phyloP scores from a whole-genome alignment of 2,329 filamentous ascomycete species.

The Phyllosticta capitalensis region DNA sequence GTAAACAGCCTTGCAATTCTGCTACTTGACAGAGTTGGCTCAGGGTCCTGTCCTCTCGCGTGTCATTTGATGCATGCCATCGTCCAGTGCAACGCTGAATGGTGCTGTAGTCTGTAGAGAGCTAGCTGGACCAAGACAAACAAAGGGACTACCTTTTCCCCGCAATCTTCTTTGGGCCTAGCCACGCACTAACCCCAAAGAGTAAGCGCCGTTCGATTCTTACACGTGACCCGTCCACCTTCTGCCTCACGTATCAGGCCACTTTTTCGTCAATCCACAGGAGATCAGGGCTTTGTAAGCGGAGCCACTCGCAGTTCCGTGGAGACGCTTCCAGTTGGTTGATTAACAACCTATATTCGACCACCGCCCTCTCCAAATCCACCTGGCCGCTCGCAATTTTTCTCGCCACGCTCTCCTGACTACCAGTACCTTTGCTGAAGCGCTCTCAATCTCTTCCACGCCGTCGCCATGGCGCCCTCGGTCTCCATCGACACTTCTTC shows the following conservation, averaged over 20 bases:
- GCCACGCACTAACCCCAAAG: no score
- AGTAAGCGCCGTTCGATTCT: no score
- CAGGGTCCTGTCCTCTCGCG: not conserved
- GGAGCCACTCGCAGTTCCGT: not conserved
- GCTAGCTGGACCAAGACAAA: no score
- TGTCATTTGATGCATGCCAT: no score
- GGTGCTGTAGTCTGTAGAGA: no score
- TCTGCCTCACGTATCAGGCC: not conserved
- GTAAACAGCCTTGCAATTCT: no score
- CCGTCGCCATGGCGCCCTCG: constrained; percentile 27
- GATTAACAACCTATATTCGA: not conserved
- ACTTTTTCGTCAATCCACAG: not conserved
- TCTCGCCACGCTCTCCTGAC: not conserved
- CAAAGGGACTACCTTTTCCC: not conserved
- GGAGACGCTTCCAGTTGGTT: not conserved
- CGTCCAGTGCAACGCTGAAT: no score
- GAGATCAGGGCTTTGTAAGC: not conserved
- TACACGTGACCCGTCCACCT: no score
- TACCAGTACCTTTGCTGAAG: not conserved
- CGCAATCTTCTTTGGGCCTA: not conserved
- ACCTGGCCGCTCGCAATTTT: not conserved
- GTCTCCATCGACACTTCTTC: constrained; percentile 29
- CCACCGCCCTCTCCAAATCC: not conserved
- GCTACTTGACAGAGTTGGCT: not conserved
- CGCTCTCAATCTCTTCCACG: not conserved